Base-by-base conservation (phyloP, 805 yeast genomes). In the Brettanomyces custersianus region DNA sequence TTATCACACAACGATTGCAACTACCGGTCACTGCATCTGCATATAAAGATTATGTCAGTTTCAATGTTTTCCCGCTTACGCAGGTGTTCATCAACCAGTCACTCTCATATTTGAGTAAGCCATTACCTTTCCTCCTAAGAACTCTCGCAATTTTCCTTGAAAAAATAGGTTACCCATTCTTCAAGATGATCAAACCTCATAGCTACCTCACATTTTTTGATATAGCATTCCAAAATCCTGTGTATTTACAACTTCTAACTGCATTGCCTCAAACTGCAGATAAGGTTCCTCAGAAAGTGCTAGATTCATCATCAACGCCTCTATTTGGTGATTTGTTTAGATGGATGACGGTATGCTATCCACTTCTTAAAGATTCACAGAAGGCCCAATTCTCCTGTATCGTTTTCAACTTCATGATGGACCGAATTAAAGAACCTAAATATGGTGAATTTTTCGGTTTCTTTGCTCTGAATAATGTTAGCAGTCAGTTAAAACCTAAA, bases 161-260 rank as follows among this genome's bases (percentile, higher is more conserved):
- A 3, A 60, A 60, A 28, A 59, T 74, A 9, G 67, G 64, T 6
- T 15, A 47, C 0, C 57, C 60, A 3, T 72, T 78, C 39, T 84
- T 92, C 90, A 46, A 52, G 0, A 45, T 58, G 19, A 63, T 76
- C 4, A 59, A 68, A 1, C 84, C 83, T 0, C 59, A 50, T 38
- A 69, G 62, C 40, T 70, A 72, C 2, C 72, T 69, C 40, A 76
- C 74, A 40, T 60, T 78, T 30, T 53, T 81, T 35, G 87, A 80
- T 43, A 66, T 75, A 13, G 62, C 80, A 1, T 65, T 80, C 32
- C 69, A 70, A 15, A 77, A 71, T 45, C 75, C 78, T 1, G 56
- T 62, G 32, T 75, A 65, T 44, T 47, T 60, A 1, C 57, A 55
- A 13, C 59, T 54, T 35, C 48, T 78, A 20, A 42, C 42, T 4